phyloP scores from a whole-genome alignment of 2,329 filamentous ascomycete species.

The Atkinsonella hypoxylon region DNA sequence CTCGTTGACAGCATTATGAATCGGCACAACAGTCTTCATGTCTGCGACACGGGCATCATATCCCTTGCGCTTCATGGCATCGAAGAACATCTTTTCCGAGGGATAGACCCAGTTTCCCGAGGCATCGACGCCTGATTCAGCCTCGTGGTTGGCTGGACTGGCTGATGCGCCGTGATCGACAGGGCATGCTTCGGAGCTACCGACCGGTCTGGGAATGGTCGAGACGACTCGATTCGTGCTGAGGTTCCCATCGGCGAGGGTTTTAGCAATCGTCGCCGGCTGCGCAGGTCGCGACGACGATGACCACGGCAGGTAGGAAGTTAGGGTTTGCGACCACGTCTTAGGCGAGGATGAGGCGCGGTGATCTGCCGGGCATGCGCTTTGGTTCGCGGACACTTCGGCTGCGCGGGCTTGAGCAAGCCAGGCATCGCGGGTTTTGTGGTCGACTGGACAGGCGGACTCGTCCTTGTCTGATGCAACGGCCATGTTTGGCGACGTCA shows the following conservation, averaged over 20 bases:
- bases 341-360: conserved; percentile 9
- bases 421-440: conserved; percentile 81
- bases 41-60: conserved; percentile 59
- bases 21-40: conserved; percentile 87
- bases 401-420: conserved; percentile 53
- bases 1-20: conserved; percentile 98
- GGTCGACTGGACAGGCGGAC: conserved; percentile 71
- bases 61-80: conserved; percentile 87
- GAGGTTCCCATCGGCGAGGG: conserved; percentile 27
- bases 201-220: conserved; percentile 57
- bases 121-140: conserved; percentile 60
- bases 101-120: conserved; percentile 96
- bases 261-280: conserved; percentile 7
- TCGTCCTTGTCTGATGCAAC: conserved; percentile 11
- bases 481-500: not conserved
- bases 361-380: conserved; percentile 24
- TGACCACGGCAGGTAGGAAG: conserved; percentile 30
- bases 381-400: conserved; percentile 23
- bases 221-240: conserved; percentile 62
- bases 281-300: conserved; percentile 17
- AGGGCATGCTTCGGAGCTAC: conserved; percentile 24
- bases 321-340: conserved; percentile 32
- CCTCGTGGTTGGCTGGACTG: conserved; percentile 68
- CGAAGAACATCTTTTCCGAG: conserved; percentile 94
- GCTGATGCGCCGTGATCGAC: conserved; percentile 34